Conservation (phyloP, 2,329 filamentous ascomycete species). For the Juglanconis oblonga region DNA sequence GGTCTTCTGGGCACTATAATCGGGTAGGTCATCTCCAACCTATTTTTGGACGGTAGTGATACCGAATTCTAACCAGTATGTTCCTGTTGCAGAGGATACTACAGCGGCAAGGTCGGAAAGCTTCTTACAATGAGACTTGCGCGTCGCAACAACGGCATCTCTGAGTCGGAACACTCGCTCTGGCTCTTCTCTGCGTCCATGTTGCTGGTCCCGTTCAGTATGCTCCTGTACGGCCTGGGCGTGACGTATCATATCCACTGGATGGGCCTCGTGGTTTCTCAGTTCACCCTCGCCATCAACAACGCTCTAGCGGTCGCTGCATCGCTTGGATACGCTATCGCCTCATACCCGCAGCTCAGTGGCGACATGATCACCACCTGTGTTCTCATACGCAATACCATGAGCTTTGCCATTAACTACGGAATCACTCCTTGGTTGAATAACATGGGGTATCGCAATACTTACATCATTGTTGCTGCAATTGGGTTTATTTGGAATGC, state of each 20-base stretch:
- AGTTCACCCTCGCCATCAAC: constrained; percentile 27
- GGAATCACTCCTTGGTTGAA: constrained; percentile 13
- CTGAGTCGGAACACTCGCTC: constrained; percentile 23
- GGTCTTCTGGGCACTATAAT: too few species aligned
- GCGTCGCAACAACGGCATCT: too few species aligned
- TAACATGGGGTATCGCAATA: not conserved
- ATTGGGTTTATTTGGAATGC: too few species aligned
- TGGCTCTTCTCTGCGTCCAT: constrained; percentile 20
- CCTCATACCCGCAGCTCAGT: constrained; percentile 28
- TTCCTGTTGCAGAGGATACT: too few species aligned
- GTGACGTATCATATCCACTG: constrained; percentile 29
- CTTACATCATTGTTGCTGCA: too few species aligned
- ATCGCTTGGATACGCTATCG: constrained; percentile 29
- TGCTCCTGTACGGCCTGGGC: constrained; percentile 24
- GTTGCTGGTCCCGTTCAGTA: constrained; percentile 20
- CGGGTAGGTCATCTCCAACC: too few species aligned
- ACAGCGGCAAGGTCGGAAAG: too few species aligned
- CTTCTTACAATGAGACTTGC: too few species aligned
- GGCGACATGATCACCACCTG: constrained; percentile 29
- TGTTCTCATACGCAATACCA: constrained; percentile 34
- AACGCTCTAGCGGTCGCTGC: constrained; percentile 25
- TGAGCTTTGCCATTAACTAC: constrained; percentile 38
- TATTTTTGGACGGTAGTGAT: too few species aligned
- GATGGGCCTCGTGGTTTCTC: constrained; percentile 28
- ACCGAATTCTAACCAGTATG: too few species aligned